phyloP scores from a whole-genome alignment of 805 yeast genomes.

The Teunomyces pallodes region DNA sequence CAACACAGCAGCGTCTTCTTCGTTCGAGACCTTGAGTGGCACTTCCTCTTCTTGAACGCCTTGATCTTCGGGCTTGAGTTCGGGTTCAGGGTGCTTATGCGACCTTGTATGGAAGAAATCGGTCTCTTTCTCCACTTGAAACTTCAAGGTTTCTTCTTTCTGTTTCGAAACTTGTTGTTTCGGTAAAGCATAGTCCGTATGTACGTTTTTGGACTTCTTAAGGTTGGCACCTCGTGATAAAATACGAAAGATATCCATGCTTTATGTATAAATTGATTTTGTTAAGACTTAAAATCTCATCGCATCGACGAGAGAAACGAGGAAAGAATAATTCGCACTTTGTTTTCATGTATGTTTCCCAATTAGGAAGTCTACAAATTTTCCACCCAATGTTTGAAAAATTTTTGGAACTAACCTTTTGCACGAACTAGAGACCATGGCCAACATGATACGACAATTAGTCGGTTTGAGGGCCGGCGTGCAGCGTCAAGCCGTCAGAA shows the following conservation, averaged over 20 bases:
- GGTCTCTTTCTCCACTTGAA: slow-evolving; percentile 64
- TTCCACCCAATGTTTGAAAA: slow-evolving; percentile 4
- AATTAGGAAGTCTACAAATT: slow-evolving; percentile 2
- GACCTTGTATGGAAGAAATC: slow-evolving; percentile 77
- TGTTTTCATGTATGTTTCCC: neutral
- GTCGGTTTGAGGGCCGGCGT: slow-evolving; percentile 4
- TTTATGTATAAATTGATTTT: neutral
- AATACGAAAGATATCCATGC: slow-evolving; percentile 86
- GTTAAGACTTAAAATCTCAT: slow-evolving; percentile 2
- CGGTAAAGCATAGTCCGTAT: slow-evolving; percentile 41
- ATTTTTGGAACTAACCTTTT: neutral
- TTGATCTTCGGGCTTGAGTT: slow-evolving; percentile 18
- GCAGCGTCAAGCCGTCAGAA: slow-evolving; percentile 16
- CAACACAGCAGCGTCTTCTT: slow-evolving; percentile 57
- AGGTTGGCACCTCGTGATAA: slow-evolving; percentile 83
- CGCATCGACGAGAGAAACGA: neutral
- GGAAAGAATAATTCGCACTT: neutral
- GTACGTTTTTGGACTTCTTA: slow-evolving; percentile 50
- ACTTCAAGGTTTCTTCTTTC: slow-evolving; percentile 40
- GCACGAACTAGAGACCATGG: neutral
- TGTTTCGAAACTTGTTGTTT: slow-evolving; percentile 20
- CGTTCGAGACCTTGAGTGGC: slow-evolving; percentile 45
- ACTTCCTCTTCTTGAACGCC: slow-evolving; percentile 29
- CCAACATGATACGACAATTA: slow-evolving; percentile 14
- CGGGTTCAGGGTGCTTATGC: slow-evolving; percentile 23